Conservation (phyloP, 352 stramenopile genomes). For the Peronospora farinosa region DNA sequence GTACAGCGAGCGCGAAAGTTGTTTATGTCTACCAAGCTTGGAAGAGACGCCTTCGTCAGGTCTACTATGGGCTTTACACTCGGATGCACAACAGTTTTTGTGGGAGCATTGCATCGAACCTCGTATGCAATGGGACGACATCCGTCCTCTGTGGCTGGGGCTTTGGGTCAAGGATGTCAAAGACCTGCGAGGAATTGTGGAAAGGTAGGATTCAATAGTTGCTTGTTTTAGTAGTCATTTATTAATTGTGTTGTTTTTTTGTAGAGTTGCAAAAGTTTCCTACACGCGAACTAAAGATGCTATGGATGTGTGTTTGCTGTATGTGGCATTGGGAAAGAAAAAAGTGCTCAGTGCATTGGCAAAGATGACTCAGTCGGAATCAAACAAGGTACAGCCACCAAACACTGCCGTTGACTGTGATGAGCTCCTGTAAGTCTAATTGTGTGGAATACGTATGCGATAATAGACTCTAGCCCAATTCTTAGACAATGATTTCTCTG, state of each 20-base stretch:
- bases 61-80: conserved; percentile 77
- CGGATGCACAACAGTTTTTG: conserved; percentile 72
- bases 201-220: conserved; percentile 32
- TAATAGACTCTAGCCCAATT: conserved; percentile 67
- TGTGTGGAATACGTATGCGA: conserved; percentile 1
- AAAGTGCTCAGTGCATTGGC: conserved; percentile 69
- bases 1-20: conserved; percentile 16
- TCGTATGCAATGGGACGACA: conserved; percentile 51
- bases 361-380: conserved; percentile 65
- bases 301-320: conserved; percentile 69
- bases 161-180: conserved; percentile 78
- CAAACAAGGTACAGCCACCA: conserved; percentile 46
- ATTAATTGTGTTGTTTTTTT: conserved; percentile 4
- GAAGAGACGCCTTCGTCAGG: conserved; percentile 63
- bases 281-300: conserved; percentile 64
- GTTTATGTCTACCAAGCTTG: conserved; percentile 21
- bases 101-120: conserved; percentile 57
- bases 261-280: conserved; percentile 61
- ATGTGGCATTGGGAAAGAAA: conserved; percentile 73
- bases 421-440: background rate
- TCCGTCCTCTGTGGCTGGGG: conserved; percentile 65
- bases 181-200: conserved; percentile 56
- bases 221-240: background rate
- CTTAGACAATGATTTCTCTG: conserved; percentile 73
- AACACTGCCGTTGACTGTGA: background rate